Evolutionary conservation across 2,329 filamentous ascomycete species (phyloP), one percentile per base, ranked within the genome.

Genomic region (Exophiala sp.): DNA sequence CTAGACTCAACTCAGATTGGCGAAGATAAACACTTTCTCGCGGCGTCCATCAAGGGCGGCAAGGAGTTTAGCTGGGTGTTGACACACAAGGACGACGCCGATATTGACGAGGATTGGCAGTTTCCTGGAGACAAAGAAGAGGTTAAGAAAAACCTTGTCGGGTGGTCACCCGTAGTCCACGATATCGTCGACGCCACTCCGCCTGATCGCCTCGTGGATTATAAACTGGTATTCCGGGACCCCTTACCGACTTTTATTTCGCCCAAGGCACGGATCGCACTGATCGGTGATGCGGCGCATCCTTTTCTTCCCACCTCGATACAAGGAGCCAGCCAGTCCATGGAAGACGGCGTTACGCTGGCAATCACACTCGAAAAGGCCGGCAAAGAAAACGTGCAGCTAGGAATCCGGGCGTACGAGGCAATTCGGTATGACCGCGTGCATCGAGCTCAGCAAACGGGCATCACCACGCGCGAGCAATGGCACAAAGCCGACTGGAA

Each of bases 71-170:
- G 68, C 46, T 79, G 76, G 76, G 76, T 78, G 4, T 73, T 75
- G 45, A 78, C 77, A 23, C 77, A 79, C 61, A 71, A 68, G 52
- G 70, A 71, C 52, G 30, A 52, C 16, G 57, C 51, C 23, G 56
- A 79, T 56, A 78, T 79, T 49, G 70, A 77, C 49, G 77, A 80
- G 63, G 76, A 74, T 1, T 79, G 74, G 74, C 73, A 70, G 2
- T 76, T 77, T 53, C 74, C 75, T 0, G 74, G 73, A 2, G 72
- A 74, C 42, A 65, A 77, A 0, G 69, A 73, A 35, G 76, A 79
- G 30, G 76, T 78, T 0, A 68, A 71, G 51, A 66, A 72, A 47
- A 68, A 76, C 1, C 60, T 79, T 10, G 68, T 76, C 44, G 73
- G 70, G 16, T 79, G 76, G 76, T 70, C 78, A 62, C 68, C 63